phyloP scores from a whole-genome alignment of 106 monocot genomes.

The Acorus calamus region DNA sequence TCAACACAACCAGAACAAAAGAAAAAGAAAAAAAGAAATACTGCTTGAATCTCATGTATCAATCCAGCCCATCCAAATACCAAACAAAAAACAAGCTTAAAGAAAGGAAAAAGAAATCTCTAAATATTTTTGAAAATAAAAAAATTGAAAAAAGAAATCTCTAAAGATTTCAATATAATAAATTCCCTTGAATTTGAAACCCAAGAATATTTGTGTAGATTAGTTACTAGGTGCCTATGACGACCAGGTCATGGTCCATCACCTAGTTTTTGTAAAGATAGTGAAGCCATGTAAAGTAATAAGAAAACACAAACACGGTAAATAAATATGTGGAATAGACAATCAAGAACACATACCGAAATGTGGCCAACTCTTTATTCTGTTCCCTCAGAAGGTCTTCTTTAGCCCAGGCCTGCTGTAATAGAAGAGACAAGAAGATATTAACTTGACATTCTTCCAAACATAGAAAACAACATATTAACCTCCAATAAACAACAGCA shows the following conservation, averaged over 20 bases:
- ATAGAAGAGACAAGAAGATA: conserved; percentile 4
- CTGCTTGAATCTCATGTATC: no score
- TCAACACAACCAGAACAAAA: conserved; percentile 9
- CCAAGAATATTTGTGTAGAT: no score
- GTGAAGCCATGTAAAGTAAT: not conserved
- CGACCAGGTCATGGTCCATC: no score
- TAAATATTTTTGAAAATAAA: no score
- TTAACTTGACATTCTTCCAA: not conserved
- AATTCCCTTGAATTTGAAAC: no score
- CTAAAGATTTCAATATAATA: no score
- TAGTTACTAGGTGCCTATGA: no score
- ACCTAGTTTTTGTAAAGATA: no score
- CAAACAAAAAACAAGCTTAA: no score
- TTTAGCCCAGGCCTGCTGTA: conserved; percentile 71
- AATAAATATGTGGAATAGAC: not conserved
- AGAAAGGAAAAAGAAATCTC: no score
- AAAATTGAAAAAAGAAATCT: no score
- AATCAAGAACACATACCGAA: conserved; percentile 29
- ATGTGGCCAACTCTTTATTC: conserved; percentile 62
- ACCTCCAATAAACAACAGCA: conserved; percentile 4
- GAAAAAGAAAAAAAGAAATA: not conserved
- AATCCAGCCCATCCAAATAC: no score
- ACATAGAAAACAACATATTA: not conserved
- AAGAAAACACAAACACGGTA: not conserved
- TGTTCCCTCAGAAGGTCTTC: conserved; percentile 79